phyloP scores from a whole-genome alignment of 768 basidiomycete species.

The Cyathus striatus region DNA sequence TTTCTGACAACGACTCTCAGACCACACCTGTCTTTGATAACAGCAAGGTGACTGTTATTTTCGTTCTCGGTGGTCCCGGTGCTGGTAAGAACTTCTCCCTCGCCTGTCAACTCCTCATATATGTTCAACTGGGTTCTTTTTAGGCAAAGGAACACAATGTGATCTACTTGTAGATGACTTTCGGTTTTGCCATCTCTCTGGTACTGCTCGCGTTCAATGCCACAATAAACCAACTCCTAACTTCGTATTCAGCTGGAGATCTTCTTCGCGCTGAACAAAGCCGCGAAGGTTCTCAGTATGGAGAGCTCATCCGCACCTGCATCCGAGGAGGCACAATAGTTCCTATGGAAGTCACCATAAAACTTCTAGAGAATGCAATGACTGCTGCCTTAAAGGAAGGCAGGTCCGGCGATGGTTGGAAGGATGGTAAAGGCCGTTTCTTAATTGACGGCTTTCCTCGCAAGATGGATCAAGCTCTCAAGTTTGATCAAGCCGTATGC shows the following conservation, averaged over 20 bases:
- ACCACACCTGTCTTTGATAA: slow-evolving; percentile 62
- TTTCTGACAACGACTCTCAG: too few species aligned
- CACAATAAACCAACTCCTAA: neutral
- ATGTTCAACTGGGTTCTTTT: neutral
- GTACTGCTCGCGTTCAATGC: slow-evolving; percentile 34
- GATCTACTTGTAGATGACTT: slow-evolving; percentile 77
- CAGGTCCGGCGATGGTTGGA: slow-evolving; percentile 53
- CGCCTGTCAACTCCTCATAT: slow-evolving; percentile 3
- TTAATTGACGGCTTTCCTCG: slow-evolving; percentile 96
- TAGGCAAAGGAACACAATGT: slow-evolving; percentile 97
- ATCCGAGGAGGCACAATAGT: slow-evolving; percentile 93
- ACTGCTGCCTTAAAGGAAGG: slow-evolving; percentile 43
- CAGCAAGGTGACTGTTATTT: slow-evolving; percentile 79
- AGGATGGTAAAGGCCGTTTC: slow-evolving; percentile 73
- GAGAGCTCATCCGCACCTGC: slow-evolving; percentile 78
- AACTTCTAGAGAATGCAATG: slow-evolving; percentile 94
- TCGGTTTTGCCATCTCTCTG: slow-evolving; percentile 89
- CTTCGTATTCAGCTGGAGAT: slow-evolving; percentile 73
- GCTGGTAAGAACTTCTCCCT: slow-evolving; percentile 55
- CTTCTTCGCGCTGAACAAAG: slow-evolving; percentile 92
- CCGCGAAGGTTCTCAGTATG: slow-evolving; percentile 78
- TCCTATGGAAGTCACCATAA: slow-evolving; percentile 95
- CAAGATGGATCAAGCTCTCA: slow-evolving; percentile 96
- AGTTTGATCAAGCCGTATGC: slow-evolving; percentile 82
- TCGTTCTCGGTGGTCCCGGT: slow-evolving; percentile 95